Percentiles rank a stretch among this genome's conserved stretches.
These are phyloP conservation scores for Mortierella sp. DNA, from an alignment of 371 early-diverging fungal species.

Conservation along the genomic window DNA sequence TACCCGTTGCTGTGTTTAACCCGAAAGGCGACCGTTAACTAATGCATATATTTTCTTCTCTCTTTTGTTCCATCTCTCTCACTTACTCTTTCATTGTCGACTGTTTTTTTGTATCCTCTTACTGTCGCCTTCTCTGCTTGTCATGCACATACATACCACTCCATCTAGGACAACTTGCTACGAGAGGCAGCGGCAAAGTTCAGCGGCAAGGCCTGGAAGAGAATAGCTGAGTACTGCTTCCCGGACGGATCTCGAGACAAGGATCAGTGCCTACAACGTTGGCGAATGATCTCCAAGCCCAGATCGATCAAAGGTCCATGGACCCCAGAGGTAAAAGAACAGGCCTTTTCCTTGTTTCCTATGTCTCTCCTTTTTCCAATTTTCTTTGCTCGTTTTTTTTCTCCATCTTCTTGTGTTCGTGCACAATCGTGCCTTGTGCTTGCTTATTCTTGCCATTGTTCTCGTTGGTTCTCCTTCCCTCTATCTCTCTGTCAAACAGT, in stretches of 20 bases:
- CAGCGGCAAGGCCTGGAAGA: conserved; percentile 56
- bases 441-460: neutral
- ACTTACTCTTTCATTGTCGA: neutral
- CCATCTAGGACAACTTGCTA: conserved; percentile 36
- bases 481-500: neutral
- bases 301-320: conserved; percentile 59
- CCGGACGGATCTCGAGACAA: conserved; percentile 50
- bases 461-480: neutral
- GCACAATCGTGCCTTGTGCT: no score
- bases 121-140: neutral
- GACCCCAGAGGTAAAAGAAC: conserved; percentile 54
- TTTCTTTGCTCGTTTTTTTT: neutral
- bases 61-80: neutral
- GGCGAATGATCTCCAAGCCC: conserved; percentile 56
- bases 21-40: conserved; percentile 1
- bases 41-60: neutral
- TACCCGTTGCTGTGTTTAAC: neutral
- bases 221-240: conserved; percentile 50
- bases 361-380: no score
- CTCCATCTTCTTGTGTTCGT: no score
- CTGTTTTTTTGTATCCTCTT: neutral
- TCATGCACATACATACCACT: neutral
- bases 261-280: conserved; percentile 54
- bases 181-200: conserved; percentile 49
- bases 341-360: no score